Evolutionary conservation across 495 filamentous ascomycete genomes (phyloP).

Genomic region (Pseudomonodictys pantanalensis): DNA sequence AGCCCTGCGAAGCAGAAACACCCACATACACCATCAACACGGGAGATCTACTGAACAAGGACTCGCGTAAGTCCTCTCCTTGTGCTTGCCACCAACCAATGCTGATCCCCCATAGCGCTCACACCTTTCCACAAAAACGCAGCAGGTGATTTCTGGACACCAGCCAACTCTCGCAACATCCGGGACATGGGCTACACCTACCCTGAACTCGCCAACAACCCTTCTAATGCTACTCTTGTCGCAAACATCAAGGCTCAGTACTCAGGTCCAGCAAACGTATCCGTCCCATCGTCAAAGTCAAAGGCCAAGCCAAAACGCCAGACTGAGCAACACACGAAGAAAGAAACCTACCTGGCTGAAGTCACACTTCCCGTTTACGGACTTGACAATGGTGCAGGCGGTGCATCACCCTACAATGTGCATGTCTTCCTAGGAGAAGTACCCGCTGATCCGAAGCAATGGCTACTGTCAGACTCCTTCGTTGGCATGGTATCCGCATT

Average conservation of each 20-base stretch:
- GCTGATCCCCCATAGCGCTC: constrained; percentile 30
- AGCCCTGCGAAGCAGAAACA: constrained; percentile 46
- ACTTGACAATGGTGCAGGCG: not conserved
- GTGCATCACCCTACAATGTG: not conserved
- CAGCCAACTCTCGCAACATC: constrained; percentile 34
- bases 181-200: constrained; percentile 57
- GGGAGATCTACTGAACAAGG: constrained; percentile 40
- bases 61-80: constrained; percentile 35
- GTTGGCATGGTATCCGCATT: not conserved
- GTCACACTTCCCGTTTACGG: too few relatives aligned
- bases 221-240: constrained; percentile 6
- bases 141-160: constrained; percentile 42
- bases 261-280: constrained; percentile 14
- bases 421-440: not conserved
- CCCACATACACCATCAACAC: constrained; percentile 53
- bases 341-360: not conserved
- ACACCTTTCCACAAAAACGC: constrained; percentile 45
- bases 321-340: not conserved
- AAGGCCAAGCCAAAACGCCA: too few relatives aligned
- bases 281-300: too few relatives aligned
- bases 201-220: constrained; percentile 47
- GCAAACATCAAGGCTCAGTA: constrained; percentile 7
- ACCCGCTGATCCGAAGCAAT: not conserved
- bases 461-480: not conserved
- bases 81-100: not conserved